Evolutionary conservation across 2,329 filamentous ascomycete species (phyloP).

Genomic region (Exophiala bonariae): DNA sequence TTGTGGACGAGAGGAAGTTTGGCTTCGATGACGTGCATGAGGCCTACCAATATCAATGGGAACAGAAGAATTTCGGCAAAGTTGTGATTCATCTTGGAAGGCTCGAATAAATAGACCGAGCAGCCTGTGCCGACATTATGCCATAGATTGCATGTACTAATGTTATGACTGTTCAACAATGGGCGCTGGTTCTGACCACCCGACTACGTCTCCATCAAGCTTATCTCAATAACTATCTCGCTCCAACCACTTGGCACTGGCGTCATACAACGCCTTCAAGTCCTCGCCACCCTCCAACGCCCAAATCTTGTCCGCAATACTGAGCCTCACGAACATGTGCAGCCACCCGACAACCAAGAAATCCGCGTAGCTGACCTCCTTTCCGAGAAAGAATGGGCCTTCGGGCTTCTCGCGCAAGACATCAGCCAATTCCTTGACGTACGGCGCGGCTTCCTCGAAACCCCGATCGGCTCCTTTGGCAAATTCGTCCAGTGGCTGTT

Average conservation of each 20-base stretch:
- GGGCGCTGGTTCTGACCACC: no score
- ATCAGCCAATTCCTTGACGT: conserved; percentile 37
- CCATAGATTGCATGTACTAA: no score
- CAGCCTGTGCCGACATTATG: no score
- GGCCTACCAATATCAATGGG: conserved; percentile 57
- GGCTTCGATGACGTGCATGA: conserved; percentile 52
- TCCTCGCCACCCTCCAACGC: conserved; percentile 13
- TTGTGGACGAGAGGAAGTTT: conserved; percentile 60
- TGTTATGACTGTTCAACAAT: no score
- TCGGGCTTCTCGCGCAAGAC: conserved; percentile 56
- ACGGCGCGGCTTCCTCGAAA: conserved; percentile 42
- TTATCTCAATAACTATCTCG: no score
- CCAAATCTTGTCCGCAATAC: conserved; percentile 7
- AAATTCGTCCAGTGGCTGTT: conserved; percentile 55
- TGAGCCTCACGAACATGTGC: conserved; percentile 40
- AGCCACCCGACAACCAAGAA: conserved; percentile 56
- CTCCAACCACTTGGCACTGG: conserved; percentile 20
- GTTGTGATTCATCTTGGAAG: conserved; percentile 41
- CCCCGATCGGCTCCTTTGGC: conserved; percentile 44
- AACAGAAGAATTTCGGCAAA: conserved; percentile 58
- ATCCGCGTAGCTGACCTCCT: conserved; percentile 57
- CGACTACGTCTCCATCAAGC: no score
- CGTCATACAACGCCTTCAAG: conserved; percentile 18
- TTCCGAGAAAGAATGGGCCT: conserved; percentile 64
- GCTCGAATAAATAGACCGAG: no score